Percentiles rank a stretch among this genome's conserved stretches.
Evolutionary conservation across 1,284 basidiomycete genomes (phyloP).

Genomic region (Malassezia restricta): DNA sequence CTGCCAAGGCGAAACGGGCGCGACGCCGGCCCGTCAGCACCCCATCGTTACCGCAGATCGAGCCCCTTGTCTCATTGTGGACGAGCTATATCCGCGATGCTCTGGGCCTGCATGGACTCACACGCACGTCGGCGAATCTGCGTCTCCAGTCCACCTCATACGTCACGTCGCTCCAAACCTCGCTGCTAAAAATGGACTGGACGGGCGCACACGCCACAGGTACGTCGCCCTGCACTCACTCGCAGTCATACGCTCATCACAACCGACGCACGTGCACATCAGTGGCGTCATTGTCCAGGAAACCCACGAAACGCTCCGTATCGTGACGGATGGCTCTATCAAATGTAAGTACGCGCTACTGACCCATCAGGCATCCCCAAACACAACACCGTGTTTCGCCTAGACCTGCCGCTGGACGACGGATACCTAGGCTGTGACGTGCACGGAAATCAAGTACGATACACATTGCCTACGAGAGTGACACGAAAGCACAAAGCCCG

Average conservation of each 20-base stretch:
- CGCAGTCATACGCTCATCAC: constrained; percentile 9
- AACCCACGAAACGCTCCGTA: constrained; percentile 12
- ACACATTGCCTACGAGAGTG: constrained; percentile 5
- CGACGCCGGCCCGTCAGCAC: background rate
- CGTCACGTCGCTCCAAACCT: constrained; percentile 3
- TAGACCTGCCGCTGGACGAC: constrained; percentile 2
- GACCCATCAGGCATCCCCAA: constrained; percentile 7
- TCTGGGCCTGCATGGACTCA: constrained; percentile 2
- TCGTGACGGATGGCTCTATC: background rate
- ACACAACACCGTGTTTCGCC: constrained; percentile 9
- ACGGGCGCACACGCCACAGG: constrained; percentile 2
- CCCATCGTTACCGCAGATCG: background rate
- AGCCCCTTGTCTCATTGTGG: constrained; percentile 6
- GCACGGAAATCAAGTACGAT: constrained; percentile 14
- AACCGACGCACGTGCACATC: constrained; percentile 12
- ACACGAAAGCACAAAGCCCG: constrained; percentile 17
- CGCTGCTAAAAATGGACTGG: constrained; percentile 16
- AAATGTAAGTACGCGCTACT: background rate
- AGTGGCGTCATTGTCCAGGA: constrained; percentile 11
- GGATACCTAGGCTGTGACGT: background rate
- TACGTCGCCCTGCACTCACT: background rate
- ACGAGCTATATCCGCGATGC: constrained; percentile 6
- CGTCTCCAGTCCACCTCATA: background rate
- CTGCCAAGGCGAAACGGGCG: background rate
- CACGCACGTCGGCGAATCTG: background rate